Percentiles rank a stretch among this genome's conserved stretches.
These are phyloP conservation scores for Diaporthe capsici DNA, from an alignment of 2,329 filamentous ascomycete genomes.

Conservation along the genomic window DNA sequence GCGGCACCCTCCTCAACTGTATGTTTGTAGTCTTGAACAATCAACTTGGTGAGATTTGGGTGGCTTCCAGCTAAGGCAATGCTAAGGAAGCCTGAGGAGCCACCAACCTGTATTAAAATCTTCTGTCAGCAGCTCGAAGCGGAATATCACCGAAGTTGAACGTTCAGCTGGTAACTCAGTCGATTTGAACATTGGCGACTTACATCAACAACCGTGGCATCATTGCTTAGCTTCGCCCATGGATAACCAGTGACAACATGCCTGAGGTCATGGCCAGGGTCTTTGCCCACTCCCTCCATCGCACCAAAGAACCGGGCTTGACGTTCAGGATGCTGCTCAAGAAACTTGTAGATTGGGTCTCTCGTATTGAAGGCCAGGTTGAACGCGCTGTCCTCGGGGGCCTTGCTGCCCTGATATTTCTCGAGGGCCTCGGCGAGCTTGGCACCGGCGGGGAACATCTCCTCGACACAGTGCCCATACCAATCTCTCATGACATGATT, in stretches of 20 bases:
- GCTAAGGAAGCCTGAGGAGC: constrained; percentile 17
- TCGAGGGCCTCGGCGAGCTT: constrained; percentile 16
- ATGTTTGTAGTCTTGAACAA: constrained; percentile 11
- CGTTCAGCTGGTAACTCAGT: fast-evolving
- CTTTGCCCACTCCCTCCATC: constrained; percentile 10
- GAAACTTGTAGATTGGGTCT: constrained; percentile 14
- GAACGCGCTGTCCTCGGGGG: constrained; percentile 12
- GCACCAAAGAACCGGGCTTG: constrained; percentile 9
- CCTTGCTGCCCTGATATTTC: constrained; percentile 24
- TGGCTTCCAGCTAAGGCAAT: constrained; percentile 10
- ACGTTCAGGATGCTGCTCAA: constrained; percentile 6
- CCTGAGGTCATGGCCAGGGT: constrained; percentile 15
- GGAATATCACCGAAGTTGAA: too few relatives aligned
- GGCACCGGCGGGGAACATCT: constrained; percentile 12
- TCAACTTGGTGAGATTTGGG: not conserved
- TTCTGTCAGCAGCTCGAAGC: not conserved
- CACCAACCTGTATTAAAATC: not conserved
- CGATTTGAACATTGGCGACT: not conserved
- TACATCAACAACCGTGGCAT: constrained; percentile 15
- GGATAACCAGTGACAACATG: constrained; percentile 13
- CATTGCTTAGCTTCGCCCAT: not conserved
- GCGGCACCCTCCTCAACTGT: not conserved
- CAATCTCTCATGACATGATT: constrained; percentile 15
- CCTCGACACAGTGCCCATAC: constrained; percentile 12
- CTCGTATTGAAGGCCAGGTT: constrained; percentile 7